Conservation (phyloP, 1,139 yeast species). For the Blastobotrys ciferrii region DNA sequence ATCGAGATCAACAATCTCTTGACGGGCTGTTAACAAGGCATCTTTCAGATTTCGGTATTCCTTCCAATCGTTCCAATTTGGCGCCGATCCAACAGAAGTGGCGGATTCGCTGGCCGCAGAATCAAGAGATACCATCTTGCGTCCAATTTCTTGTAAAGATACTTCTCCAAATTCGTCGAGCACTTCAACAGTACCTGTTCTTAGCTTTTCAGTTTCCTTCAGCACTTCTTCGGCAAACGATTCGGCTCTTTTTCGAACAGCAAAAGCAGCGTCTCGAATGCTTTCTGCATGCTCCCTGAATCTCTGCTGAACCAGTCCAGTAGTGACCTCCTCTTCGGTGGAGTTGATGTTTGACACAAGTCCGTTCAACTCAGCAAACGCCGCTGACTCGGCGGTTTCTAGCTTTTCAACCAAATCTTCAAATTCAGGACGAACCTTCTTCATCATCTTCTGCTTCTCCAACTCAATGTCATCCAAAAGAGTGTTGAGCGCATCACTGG, state of each 20-base stretch:
- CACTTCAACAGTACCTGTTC: conserved; percentile 38
- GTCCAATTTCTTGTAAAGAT: conserved; percentile 38
- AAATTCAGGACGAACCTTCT: conserved; percentile 27
- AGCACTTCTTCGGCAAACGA: conserved; percentile 35
- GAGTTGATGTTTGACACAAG: conserved; percentile 22
- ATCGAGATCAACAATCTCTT: conserved; percentile 50
- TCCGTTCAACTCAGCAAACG: conserved; percentile 23
- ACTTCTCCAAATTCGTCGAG: conserved; percentile 42
- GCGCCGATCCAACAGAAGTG: conserved; percentile 35
- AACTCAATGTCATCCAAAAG: conserved; percentile 35
- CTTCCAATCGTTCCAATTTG: conserved; percentile 65
- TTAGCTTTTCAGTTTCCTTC: conserved; percentile 36
- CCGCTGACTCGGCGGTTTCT: conserved; percentile 23
- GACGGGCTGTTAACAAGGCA: conserved; percentile 53
- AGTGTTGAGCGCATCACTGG: conserved; percentile 33
- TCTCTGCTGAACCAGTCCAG: conserved; percentile 27
- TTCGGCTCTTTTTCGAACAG: conserved; percentile 34
- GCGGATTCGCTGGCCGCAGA: conserved; percentile 21
- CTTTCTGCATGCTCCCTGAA: conserved; percentile 32
- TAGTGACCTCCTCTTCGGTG: conserved; percentile 21
- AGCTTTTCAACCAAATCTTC: conserved; percentile 28
- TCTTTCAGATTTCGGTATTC: conserved; percentile 59
- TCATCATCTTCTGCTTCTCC: conserved; percentile 29
- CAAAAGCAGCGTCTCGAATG: conserved; percentile 33
- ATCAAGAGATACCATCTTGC: conserved; percentile 31